Evolutionary conservation across 257 asterid species (phyloP).

Genomic region (Lantana camara): DNA sequence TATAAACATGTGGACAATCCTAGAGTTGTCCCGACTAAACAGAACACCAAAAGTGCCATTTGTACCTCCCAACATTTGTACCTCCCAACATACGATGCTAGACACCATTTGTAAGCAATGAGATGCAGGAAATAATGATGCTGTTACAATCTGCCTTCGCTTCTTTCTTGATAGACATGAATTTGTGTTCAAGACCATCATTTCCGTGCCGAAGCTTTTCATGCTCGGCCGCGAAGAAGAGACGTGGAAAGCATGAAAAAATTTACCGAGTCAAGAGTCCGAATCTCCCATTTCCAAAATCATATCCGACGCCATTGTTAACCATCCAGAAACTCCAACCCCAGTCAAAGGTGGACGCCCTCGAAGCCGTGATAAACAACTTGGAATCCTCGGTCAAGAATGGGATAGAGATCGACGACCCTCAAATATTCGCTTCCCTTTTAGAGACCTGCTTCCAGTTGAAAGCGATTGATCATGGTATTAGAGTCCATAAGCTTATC

Average conservation of each 20-base stretch:
- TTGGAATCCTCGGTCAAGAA: constrained; percentile 53
- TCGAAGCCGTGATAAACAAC: constrained; percentile 52
- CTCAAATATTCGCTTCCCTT: constrained; percentile 73
- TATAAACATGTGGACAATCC: too few relatives aligned
- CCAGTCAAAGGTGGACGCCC: constrained; percentile 61
- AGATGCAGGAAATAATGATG: too few relatives aligned
- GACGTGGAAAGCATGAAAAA: constrained; percentile 19
- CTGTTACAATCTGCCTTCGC: too few relatives aligned
- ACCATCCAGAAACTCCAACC: constrained; percentile 37
- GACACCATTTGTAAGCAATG: too few relatives aligned
- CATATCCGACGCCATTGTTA: constrained; percentile 59
- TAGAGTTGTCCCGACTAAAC: too few relatives aligned
- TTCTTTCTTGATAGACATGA: constrained; percentile 10
- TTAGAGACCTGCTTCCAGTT: constrained; percentile 70
- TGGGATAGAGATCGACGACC: constrained; percentile 60
- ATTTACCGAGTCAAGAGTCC: constrained; percentile 28
- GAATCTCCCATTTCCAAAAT: constrained; percentile 44
- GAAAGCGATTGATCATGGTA: constrained; percentile 53
- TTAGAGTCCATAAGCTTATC: constrained; percentile 54
- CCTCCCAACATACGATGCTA: too few relatives aligned
- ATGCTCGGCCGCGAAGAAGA: constrained; percentile 36
- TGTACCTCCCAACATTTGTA: too few relatives aligned
- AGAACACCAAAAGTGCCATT: too few relatives aligned
- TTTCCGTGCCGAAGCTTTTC: constrained; percentile 21
- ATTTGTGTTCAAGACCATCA: constrained; percentile 26